Evolutionary conservation across 495 filamentous ascomycete genomes (phyloP), one percentile per base, ranked within the genome.

Genomic region (Penicillium coprophilum): DNA sequence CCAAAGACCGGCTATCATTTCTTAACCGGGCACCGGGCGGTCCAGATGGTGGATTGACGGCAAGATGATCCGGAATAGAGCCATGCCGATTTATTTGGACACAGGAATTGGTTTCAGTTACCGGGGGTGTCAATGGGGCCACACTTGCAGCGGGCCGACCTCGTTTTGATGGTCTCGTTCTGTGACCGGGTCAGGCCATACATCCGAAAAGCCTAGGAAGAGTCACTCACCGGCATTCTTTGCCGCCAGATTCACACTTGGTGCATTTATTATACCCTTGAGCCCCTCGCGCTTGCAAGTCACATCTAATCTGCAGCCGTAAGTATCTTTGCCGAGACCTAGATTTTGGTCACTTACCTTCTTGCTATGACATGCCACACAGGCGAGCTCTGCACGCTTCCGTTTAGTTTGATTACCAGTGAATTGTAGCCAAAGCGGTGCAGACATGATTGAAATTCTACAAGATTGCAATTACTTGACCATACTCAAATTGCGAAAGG

Each of bases 301-400:
- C 70, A 53, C 70, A 73, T 53, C 66, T 67, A 50, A 73, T 62
- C 65, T 68, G 43, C 24, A 21, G 31, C n/a, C 43, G 43, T 58
- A 28, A 48, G 32, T 23, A 27, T 27, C 47, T 19, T 46, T 17
- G 13, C 10, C 24, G 46, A 24, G n/a, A 38, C 17, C 4, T 12
- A 17, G 47, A 17, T 15, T n/a, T 49, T 11, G 23, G 34, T 40
- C 27, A 17, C 23, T 21, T 58, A 66, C 63, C 65, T 73, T 74
- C 54, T 71, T 74, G 41, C 66, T 59, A 40, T 74, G 71, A 40
- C 69, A 74, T n/a, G 62, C 46, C 4, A 59, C 57, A 56, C 71
- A 74, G 20, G 67, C 71, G 31, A 72, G 53, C 48, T 69, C 71
- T 7, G 71, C 71, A 10, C 71, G 61, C 28, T 67, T 69, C 19